Base-by-base conservation (phyloP, 1,139 yeast genomes). In the Magnusiomyces sp. region DNA sequence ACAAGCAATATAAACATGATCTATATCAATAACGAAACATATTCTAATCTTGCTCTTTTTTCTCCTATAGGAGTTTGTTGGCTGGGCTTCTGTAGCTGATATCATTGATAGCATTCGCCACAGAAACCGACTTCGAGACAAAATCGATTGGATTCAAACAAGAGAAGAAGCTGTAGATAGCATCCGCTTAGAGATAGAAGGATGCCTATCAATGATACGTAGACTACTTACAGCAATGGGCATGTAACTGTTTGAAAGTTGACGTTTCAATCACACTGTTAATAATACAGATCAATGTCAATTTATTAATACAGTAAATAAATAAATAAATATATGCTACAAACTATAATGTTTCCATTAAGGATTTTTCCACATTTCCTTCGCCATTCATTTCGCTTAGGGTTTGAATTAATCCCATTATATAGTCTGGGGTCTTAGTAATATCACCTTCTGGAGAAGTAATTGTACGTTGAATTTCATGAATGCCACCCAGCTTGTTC, bases 41-140 rank as follows among this genome's bases (percentile, higher is more conserved):
- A 23, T 23, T 4, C 29, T 23, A 5, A 5, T 23, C 29, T 29
- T 36, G 38, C 34, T 36, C 1, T 23, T 23, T 23, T 23, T 23
- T 23, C 29, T 23, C 29, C 7, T 17, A 16, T 41, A 51, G 54
- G 54, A 49, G 2, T 43, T 49, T 31, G 48, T 38, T 5, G 54
- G 42, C 14, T 51, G 54, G 54, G 51, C 54, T 11, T 40, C 54
- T 9, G 54, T 51, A 9, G 52, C 54, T 5, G 51, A 51, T 39
- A 17, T 51, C 10, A 43, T 51, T 42, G 54, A 51, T 39, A 46
- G 50, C 27, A 32, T 51, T 13, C 17, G 45, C 7, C 50, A 50
- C 13, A 32, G 51, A 31, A 42, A 43, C 40, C 45, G 54, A 7
- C 49, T 51, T 14, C 40, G 46, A 14, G 39, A 48, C n/a, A 51